Conservation (phyloP, 1,284 basidiomycete species). For the Leucoagaricus sp. region DNA sequence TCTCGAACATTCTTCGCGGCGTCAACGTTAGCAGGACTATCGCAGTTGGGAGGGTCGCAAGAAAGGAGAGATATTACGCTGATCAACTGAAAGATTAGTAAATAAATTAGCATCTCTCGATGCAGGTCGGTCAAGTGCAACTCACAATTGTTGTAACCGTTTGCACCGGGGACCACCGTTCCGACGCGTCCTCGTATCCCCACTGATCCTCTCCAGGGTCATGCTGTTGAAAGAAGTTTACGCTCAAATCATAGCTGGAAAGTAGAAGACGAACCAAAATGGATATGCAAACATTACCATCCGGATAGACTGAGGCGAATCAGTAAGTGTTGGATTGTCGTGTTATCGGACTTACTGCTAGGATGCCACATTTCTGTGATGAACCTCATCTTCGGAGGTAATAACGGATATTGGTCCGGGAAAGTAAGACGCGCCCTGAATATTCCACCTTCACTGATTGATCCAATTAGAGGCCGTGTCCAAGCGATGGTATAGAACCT, state of each 20-base stretch:
- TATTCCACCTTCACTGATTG: slow-evolving; percentile 84
- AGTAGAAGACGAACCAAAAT: slow-evolving; percentile 71
- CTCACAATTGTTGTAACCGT: slow-evolving; percentile 93
- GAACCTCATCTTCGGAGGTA: slow-evolving; percentile 96
- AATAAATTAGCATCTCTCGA: background rate
- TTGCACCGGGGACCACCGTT: slow-evolving; percentile 98
- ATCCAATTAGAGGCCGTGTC: slow-evolving; percentile 9
- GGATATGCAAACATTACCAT: slow-evolving; percentile 93
- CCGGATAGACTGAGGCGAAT: slow-evolving; percentile 73
- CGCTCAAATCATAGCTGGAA: background rate
- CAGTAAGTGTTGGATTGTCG: slow-evolving; percentile 6
- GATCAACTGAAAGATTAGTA: slow-evolving; percentile 63
- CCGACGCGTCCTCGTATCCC: slow-evolving; percentile 96
- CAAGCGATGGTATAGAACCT: slow-evolving; percentile 27
- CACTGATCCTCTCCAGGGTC: slow-evolving; percentile 97
- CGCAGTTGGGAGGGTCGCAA: slow-evolving; percentile 89
- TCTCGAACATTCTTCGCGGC: slow-evolving; percentile 90
- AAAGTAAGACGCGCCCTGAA: slow-evolving; percentile 88
- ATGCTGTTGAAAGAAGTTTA: slow-evolving; percentile 56
- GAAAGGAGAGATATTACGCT: slow-evolving; percentile 96
- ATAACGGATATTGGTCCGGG: slow-evolving; percentile 87
- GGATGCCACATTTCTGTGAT: slow-evolving; percentile 99
- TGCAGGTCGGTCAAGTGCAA: slow-evolving; percentile 22
- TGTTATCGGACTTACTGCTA: slow-evolving; percentile 67
- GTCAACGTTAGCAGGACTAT: slow-evolving; percentile 97